Evolutionary conservation across 306 rosid genomes (phyloP), one percentile per base, ranked within the genome.

Genomic region (Phaseolus lunatus): DNA sequence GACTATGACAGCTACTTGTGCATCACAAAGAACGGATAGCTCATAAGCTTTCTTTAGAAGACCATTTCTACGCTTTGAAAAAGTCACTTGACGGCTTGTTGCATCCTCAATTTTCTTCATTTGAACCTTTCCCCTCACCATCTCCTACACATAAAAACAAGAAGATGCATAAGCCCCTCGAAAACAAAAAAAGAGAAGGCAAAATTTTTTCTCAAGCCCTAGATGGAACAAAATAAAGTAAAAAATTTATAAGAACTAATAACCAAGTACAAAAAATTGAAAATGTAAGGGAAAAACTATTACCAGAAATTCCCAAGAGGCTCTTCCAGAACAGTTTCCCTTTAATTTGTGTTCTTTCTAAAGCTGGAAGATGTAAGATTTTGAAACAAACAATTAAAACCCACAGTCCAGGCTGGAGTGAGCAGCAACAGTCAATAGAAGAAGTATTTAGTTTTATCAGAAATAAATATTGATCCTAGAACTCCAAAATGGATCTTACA

Each of bases 41-140:
- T 91, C 96, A 47, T 52, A 66, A 15, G 96, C 96, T 44, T 90
- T 90, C 88, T 88, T 90, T 57, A 90, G 56, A 48, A 87, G 76
- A 57, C 96, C 96, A 23, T 29, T 82, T 82, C 88, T 29, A 11
- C 94, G 84, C 84, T 91, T 89, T 3, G 92, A 81, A 69, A 91
- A 89, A 0, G 94, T 87, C 70, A 87, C 96, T 74, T 88, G 92
- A 45, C 96, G 78, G 72, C 69, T 90, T 3, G 83, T 76, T 7
- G 81, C 79, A 48, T 90, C 81, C 75, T 90, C 96, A 5, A 90
- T 90, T 64, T 68, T 61, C 73, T 83, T 87, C 89, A 90, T 80
- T 80, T 90, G 66, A 69, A 88, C 61, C 84, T 89, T 91, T 61
- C 93, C 90, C 80, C 90, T 91, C 88, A 78, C 93, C 92, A 91